Conservation (phyloP, 192 early-diverging fungal species). For the Geranomyces michiganensis region DNA sequence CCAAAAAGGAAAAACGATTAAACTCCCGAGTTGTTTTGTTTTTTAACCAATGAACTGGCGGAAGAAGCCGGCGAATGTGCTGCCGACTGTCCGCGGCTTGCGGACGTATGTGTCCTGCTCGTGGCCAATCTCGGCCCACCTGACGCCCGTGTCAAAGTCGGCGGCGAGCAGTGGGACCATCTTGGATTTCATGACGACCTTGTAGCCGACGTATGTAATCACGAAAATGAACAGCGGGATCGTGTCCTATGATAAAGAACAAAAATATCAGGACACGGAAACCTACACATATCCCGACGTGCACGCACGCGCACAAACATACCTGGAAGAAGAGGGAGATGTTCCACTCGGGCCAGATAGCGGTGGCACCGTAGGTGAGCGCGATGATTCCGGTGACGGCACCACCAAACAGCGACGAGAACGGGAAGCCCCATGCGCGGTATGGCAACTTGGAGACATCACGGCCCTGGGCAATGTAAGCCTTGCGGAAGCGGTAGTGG, state of each 20-base stretch:
- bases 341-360: slow-evolving; percentile 20
- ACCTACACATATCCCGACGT: not conserved
- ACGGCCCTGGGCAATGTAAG: slow-evolving; percentile 41
- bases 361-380: slow-evolving; percentile 10
- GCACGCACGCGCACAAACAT: not conserved
- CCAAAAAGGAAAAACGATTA: slow-evolving; percentile 2
- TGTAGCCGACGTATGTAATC: slow-evolving; percentile 66
- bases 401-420: slow-evolving; percentile 23
- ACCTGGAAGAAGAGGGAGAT: slow-evolving; percentile 15
- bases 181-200: slow-evolving; percentile 60
- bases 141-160: slow-evolving; percentile 63
- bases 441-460: slow-evolving; percentile 40
- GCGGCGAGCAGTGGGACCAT: slow-evolving; percentile 64
- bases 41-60: slow-evolving; percentile 14
- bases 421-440: slow-evolving; percentile 34
- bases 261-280: not conserved
- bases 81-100: not conserved
- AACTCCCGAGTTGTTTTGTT: not conserved
- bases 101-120: slow-evolving; percentile 14
- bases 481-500: slow-evolving; percentile 47
- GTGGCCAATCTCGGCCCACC: slow-evolving; percentile 25
- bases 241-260: slow-evolving; percentile 30
- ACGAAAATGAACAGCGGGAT: slow-evolving; percentile 69
- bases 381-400: slow-evolving; percentile 25
- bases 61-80: not conserved